Percentiles rank a stretch among this genome's conserved stretches.
phyloP scores from a whole-genome alignment of 2,329 filamentous ascomycete genomes.

The Chaetomiaceae sp. region DNA sequence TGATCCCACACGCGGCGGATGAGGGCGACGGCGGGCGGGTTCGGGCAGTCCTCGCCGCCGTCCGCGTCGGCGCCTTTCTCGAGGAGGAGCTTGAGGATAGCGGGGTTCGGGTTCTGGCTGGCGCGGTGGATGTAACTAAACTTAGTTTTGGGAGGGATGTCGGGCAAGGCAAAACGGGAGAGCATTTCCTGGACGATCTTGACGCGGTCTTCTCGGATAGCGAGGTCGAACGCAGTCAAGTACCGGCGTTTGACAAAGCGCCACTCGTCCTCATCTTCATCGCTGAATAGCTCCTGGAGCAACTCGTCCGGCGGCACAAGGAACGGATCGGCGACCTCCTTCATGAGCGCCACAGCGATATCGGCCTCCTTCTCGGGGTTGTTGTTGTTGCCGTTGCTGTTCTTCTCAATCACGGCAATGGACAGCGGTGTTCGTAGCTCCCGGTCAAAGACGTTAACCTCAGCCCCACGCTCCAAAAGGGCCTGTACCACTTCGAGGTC shows the following conservation, averaged over 20 bases:
- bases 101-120: slow-evolving; percentile 16
- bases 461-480: slow-evolving; percentile 25
- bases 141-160: slow-evolving; percentile 9
- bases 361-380: slow-evolving; percentile 15
- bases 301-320: slow-evolving; percentile 23
- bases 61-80: slow-evolving; percentile 14
- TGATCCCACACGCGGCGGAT: slow-evolving; percentile 19
- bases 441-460: slow-evolving; percentile 25
- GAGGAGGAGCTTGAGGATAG: slow-evolving; percentile 21
- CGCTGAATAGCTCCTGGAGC: slow-evolving; percentile 11
- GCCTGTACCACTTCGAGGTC: slow-evolving; percentile 20
- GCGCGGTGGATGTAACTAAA: slow-evolving; percentile 22
- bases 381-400: too few relatives aligned
- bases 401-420: slow-evolving; percentile 21
- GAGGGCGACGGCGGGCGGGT: slow-evolving; percentile 10
- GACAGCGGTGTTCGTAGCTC: slow-evolving; percentile 23
- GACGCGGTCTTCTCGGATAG: slow-evolving; percentile 21
- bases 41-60: slow-evolving; percentile 12
- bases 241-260: slow-evolving; percentile 17
- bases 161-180: slow-evolving; percentile 20
- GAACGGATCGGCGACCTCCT: slow-evolving; percentile 25
- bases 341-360: slow-evolving; percentile 20
- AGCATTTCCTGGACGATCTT: slow-evolving; percentile 22
- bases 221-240: slow-evolving; percentile 25
- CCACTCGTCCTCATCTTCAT: slow-evolving; percentile 17